Conservation (phyloP, 495 filamentous ascomycete species). For the Penicillium daleae region DNA sequence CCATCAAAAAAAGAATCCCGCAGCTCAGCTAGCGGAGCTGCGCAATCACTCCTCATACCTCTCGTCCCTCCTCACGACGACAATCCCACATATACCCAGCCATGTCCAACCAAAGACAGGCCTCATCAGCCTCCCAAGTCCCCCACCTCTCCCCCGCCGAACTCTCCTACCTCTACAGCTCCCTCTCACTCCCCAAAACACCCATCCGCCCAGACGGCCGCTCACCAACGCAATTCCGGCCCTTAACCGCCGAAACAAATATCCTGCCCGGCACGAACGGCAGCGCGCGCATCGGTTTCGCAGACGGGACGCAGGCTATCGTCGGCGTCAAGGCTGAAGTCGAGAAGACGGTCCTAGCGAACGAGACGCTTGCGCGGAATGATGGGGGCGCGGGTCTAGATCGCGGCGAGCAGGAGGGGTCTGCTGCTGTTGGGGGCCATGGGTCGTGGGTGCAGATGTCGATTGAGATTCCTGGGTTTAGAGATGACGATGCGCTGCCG, state of each 20-base stretch:
- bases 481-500: constrained; percentile 89
- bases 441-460: constrained; percentile 77
- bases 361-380: constrained; percentile 36
- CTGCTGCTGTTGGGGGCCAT: constrained; percentile 41
- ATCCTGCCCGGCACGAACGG: constrained; percentile 90
- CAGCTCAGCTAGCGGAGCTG: not conserved
- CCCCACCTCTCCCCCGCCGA: constrained; percentile 88
- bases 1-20: constrained; percentile 6
- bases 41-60: not conserved
- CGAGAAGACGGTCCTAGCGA: constrained; percentile 60
- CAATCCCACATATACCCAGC: constrained; percentile 11
- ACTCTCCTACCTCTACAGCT: constrained; percentile 91
- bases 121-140: constrained; percentile 50
- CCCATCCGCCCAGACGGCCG: constrained; percentile 91
- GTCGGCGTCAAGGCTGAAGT: constrained; percentile 95
- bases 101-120: constrained; percentile 50
- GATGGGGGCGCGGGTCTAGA: constrained; percentile 32
- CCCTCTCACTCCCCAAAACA: constrained; percentile 70
- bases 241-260: constrained; percentile 82
- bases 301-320: constrained; percentile 92
- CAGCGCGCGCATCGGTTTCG: constrained; percentile 89
- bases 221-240: constrained; percentile 83
- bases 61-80: not conserved
- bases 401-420: constrained; percentile 33
- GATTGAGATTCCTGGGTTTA: constrained; percentile 81